Percentiles rank a stretch among this genome's conserved stretches.
Evolutionary conservation across 139 green algal species (phyloP).

Genomic region (Nannochloris sp.): DNA sequence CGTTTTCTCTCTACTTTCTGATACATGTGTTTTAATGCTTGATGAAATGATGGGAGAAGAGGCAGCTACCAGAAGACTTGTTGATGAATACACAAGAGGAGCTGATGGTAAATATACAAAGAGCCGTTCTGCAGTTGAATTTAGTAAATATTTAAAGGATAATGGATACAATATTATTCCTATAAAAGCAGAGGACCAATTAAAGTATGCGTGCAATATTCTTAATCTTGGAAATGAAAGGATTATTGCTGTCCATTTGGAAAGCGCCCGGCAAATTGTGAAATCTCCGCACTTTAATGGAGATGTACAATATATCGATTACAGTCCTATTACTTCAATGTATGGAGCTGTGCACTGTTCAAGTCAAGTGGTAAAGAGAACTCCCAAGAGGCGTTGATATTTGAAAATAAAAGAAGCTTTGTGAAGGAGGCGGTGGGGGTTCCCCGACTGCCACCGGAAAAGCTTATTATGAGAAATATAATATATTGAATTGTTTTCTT

Average conservation of each 20-base stretch:
- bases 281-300: constrained; percentile 65
- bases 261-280: constrained; percentile 77
- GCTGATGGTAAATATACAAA: constrained; percentile 2
- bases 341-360: constrained; percentile 91
- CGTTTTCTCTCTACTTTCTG: constrained; percentile 79
- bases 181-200: constrained; percentile 74
- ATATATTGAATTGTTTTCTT: neutral
- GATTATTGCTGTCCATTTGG: constrained; percentile 77
- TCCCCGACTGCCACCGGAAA: too few species aligned
- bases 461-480: neutral
- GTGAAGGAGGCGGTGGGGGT: neutral
- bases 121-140: constrained; percentile 54
- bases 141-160: constrained; percentile 64
- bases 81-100: constrained; percentile 31
- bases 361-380: constrained; percentile 69
- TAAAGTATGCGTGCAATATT: constrained; percentile 86
- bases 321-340: constrained; percentile 84
- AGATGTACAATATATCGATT: constrained; percentile 73
- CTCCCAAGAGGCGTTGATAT: neutral
- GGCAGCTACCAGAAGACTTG: constrained; percentile 58
- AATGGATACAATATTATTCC: constrained; percentile 90
- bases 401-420: neutral
- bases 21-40: constrained; percentile 83
- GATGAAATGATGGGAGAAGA: constrained; percentile 75
- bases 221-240: constrained; percentile 79